Percentiles rank a stretch among this genome's conserved stretches.
These are phyloP conservation scores for Lactifluus piperatus DNA, from an alignment of 768 basidiomycete species.

Conservation along the genomic window DNA sequence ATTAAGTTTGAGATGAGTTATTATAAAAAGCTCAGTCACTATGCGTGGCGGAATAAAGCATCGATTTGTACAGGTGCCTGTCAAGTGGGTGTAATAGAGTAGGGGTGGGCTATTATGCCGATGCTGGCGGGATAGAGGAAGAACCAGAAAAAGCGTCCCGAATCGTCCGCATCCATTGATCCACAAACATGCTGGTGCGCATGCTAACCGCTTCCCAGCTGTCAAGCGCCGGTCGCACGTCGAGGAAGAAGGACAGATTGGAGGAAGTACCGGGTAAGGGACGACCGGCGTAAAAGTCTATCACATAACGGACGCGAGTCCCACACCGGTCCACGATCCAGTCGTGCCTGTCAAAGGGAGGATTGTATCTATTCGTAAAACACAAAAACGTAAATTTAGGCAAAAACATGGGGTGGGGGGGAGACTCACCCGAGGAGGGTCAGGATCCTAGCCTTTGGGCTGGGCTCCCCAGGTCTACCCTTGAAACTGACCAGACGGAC, in stretches of 20 bases:
- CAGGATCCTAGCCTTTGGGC: constrained; percentile 73
- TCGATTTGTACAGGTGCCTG: background rate
- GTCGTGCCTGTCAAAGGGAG: constrained; percentile 97
- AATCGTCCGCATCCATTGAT: constrained; percentile 23
- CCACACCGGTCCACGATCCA: constrained; percentile 96
- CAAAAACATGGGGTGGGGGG: background rate
- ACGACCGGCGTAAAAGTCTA: constrained; percentile 95
- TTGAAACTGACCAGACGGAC: constrained; percentile 83
- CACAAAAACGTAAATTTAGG: background rate
- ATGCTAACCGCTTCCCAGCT: constrained; percentile 90
- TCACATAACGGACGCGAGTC: constrained; percentile 81
- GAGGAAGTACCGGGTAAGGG: constrained; percentile 36
- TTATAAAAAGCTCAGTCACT: background rate
- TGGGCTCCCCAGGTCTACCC: constrained; percentile 74
- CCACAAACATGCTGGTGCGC: constrained; percentile 55
- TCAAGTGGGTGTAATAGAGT: background rate
- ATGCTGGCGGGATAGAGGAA: constrained; percentile 18
- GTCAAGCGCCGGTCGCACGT: constrained; percentile 90
- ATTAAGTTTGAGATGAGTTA: background rate
- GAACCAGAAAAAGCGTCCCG: constrained; percentile 8
- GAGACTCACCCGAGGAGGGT: constrained; percentile 72
- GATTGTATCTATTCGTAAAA: constrained; percentile 55
- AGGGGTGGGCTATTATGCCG: background rate
- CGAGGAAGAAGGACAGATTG: constrained; percentile 82
- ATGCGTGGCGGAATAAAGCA: background rate